These are phyloP conservation scores for Kluyveromyces siamensis DNA, from an alignment of 805 yeast species.

Conservation along the genomic window DNA sequence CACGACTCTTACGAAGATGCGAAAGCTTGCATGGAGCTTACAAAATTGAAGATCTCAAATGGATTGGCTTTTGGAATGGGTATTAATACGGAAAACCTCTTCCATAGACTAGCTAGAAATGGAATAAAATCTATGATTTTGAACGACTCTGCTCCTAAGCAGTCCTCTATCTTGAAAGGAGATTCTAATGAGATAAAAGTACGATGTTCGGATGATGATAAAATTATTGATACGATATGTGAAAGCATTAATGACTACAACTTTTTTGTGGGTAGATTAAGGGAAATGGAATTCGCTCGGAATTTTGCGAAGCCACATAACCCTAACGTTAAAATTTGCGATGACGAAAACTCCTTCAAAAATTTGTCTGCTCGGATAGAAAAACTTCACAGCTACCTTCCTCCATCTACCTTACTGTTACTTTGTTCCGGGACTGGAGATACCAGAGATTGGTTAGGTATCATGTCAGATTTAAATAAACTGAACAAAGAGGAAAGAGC, in stretches of 20 bases:
- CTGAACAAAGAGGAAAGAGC: constrained; percentile 33
- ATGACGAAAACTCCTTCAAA: constrained; percentile 8
- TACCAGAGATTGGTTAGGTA: constrained; percentile 34
- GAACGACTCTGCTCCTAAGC: constrained; percentile 29
- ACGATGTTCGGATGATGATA: constrained; percentile 51
- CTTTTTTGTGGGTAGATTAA: constrained; percentile 45
- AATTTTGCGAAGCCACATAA: constrained; percentile 26
- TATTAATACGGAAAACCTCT: constrained; percentile 35
- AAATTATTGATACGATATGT: constrained; percentile 37
- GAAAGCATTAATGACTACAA: constrained; percentile 34
- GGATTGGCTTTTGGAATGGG: constrained; percentile 60
- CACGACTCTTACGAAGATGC: constrained; percentile 90
- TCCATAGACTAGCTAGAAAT: constrained; percentile 29
- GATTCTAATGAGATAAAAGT: constrained; percentile 29
- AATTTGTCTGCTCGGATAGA: constrained; percentile 38
- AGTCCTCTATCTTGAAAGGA: constrained; percentile 12
- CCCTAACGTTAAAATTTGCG: constrained; percentile 4
- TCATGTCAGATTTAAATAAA: constrained; percentile 35
- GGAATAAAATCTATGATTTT: constrained; percentile 22
- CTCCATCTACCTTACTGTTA: constrained; percentile 51
- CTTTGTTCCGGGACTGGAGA: constrained; percentile 58
- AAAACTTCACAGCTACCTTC: constrained; percentile 42
- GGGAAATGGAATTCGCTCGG: constrained; percentile 45
- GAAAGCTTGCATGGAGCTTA: constrained; percentile 64
- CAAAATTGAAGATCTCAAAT: constrained; percentile 56